These are phyloP conservation scores for Blumeria graminis DNA, from an alignment of 2,329 filamentous ascomycete genomes.

Conservation along the genomic window DNA sequence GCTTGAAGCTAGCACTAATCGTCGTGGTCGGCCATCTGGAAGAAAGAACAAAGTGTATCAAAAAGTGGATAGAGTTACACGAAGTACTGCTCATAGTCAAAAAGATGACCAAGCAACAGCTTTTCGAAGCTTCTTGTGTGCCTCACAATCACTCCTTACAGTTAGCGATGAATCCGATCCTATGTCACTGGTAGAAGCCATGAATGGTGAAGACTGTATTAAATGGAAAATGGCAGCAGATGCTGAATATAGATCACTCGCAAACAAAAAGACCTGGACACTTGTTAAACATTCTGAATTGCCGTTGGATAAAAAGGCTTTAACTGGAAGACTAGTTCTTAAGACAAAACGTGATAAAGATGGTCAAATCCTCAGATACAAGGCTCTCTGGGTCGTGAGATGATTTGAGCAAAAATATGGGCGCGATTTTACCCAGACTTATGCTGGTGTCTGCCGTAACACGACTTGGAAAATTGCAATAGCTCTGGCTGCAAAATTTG, in stretches of 20 bases:
- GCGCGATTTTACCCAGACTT: neutral
- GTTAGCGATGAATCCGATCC: no score
- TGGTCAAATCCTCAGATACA: neutral
- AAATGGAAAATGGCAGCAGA: neutral
- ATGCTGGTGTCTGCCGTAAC: neutral
- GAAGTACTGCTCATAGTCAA: no score
- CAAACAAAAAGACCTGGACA: neutral
- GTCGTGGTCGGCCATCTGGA: no score
- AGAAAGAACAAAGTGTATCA: no score
- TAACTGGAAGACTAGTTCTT: neutral
- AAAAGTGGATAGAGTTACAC: no score
- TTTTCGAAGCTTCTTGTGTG: no score
- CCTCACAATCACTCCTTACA: no score
- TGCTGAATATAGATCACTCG: neutral
- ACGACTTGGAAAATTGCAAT: neutral
- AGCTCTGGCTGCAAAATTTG: neutral
- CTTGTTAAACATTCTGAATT: neutral
- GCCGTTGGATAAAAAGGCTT: neutral
- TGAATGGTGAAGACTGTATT: no score
- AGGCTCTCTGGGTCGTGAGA: neutral
- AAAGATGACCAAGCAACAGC: no score
- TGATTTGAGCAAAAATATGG: neutral
- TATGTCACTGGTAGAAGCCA: no score
- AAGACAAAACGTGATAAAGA: neutral
- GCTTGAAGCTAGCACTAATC: no score